Percentiles rank a stretch among this genome's conserved stretches.
These are phyloP conservation scores for Piper betle DNA, from an alignment of 164 flowering plant genomes.

Conservation along the genomic window DNA sequence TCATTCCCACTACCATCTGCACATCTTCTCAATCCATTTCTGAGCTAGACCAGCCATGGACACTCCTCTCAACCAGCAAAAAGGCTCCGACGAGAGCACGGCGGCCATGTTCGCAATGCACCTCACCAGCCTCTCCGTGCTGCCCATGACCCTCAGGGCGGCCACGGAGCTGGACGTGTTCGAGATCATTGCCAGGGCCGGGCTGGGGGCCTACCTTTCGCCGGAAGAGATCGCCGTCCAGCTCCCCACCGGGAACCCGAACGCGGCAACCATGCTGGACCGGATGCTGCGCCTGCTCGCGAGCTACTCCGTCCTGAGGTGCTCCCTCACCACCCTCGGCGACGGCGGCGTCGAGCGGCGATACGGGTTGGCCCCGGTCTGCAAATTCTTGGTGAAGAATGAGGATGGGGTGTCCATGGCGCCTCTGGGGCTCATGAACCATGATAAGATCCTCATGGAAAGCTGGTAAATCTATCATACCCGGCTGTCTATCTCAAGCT, in stretches of 20 bases:
- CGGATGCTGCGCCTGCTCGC: not conserved
- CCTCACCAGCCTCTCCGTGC: no score
- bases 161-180: not conserved
- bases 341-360: not conserved
- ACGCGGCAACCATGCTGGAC: not conserved
- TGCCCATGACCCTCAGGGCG: not conserved
- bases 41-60: no score
- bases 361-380: not conserved
- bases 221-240: not conserved
- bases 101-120: no score
- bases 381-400: not conserved
- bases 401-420: not conserved
- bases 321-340: not conserved
- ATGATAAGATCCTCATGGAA: no score
- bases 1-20: no score
- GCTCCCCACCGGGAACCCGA: not conserved
- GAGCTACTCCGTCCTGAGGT: not conserved
- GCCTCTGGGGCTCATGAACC: not conserved
- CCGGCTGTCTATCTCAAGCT: no score
- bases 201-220: not conserved
- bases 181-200: not conserved
- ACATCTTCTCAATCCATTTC: no score
- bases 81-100: no score
- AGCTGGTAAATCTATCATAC: no score
- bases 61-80: no score